phyloP scores from a whole-genome alignment of 2,329 filamentous ascomycete genomes.

The Aspergillus texensis region DNA sequence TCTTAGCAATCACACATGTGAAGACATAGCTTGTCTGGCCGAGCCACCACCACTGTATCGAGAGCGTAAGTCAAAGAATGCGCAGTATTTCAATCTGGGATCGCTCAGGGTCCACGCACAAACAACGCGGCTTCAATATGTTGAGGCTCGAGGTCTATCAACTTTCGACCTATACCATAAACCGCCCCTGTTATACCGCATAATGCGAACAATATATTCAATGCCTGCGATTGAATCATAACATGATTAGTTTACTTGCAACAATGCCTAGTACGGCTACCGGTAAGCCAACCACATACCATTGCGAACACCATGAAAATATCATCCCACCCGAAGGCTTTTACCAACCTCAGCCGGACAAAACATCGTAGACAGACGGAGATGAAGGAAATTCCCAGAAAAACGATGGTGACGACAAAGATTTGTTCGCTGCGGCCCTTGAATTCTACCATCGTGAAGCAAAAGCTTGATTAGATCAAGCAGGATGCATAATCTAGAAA shows the following conservation, averaged over 20 bases:
- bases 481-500: conserved; percentile 14
- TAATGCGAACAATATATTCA: conserved; percentile 39
- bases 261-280: background rate
- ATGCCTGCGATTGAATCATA: conserved; percentile 20
- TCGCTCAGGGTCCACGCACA: conserved; percentile 25
- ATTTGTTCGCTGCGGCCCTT: conserved; percentile 37
- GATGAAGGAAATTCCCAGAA: conserved; percentile 35
- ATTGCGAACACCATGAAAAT: conserved; percentile 39
- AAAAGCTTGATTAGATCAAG: conserved; percentile 9
- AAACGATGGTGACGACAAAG: conserved; percentile 36
- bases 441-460: conserved; percentile 32
- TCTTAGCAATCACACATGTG: conserved; percentile 51
- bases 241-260: background rate
- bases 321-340: conserved; percentile 44
- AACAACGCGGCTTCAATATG: conserved; percentile 37
- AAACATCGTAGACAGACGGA: conserved; percentile 40
- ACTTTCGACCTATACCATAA: conserved; percentile 35
- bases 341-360: conserved; percentile 37
- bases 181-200: conserved; percentile 39
- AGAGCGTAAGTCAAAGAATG: background rate
- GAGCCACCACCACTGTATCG: conserved; percentile 54
- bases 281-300: conserved; percentile 27
- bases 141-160: conserved; percentile 17
- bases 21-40: conserved; percentile 59
- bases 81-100: background rate